Evolutionary conservation across 495 filamentous ascomycete species (phyloP).

Genomic region (Hyaloscypha variabilis): DNA sequence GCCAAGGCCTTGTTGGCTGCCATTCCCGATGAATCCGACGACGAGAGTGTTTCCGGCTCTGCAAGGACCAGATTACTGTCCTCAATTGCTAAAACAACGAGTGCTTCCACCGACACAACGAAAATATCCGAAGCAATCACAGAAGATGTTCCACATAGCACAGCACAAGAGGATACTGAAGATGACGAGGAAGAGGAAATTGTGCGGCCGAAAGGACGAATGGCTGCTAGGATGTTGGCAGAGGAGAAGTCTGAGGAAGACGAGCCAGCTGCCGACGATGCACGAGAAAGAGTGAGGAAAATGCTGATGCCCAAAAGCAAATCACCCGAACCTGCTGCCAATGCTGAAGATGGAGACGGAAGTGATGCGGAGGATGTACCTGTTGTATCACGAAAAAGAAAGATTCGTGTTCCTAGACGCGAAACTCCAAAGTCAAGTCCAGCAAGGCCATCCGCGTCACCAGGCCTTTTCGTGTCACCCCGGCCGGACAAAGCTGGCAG

Average conservation of each 20-base stretch:
- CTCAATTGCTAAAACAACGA: constrained; percentile 19
- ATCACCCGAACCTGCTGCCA: constrained; percentile 25
- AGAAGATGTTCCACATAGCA: constrained; percentile 9
- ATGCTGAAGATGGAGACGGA: constrained; percentile 14
- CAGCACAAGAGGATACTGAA: constrained; percentile 34
- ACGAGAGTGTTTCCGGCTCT: constrained; percentile 20
- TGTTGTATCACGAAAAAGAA: constrained; percentile 27
- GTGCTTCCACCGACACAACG: constrained; percentile 25
- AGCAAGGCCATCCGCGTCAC: constrained; percentile 40
- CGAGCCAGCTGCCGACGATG: constrained; percentile 8
- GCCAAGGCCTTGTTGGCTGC: constrained; percentile 68
- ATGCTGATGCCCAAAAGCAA: constrained; percentile 20
- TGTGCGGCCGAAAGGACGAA: constrained; percentile 65
- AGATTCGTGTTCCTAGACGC: constrained; percentile 23
- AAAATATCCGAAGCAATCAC: constrained; percentile 23
- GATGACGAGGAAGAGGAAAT: constrained; percentile 53
- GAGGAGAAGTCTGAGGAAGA: constrained; percentile 32
- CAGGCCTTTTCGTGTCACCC: constrained; percentile 49
- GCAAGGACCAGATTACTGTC: constrained; percentile 22
- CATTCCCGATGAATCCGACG: constrained; percentile 55
- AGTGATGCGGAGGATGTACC: constrained; percentile 30
- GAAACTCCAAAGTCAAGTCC: constrained; percentile 37
- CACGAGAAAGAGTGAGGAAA: constrained; percentile 30
- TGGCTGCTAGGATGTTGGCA: constrained; percentile 70
- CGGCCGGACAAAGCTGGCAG: constrained; percentile 27